Evolutionary conservation across 345 rosid genomes (phyloP).

Genomic region (Cardamine chenopodiifolia): DNA sequence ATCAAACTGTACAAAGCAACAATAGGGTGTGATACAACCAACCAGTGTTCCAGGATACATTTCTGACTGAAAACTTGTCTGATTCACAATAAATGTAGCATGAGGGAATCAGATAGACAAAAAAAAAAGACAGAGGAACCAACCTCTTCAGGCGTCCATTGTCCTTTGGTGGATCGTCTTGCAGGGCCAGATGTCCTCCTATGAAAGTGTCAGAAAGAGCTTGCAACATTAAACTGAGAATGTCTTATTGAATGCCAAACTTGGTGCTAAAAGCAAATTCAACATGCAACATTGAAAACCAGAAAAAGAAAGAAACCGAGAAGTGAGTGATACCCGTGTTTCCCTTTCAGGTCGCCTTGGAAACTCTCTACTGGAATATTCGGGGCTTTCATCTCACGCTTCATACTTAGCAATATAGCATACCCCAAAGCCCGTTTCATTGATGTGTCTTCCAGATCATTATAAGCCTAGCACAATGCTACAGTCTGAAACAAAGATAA

Average conservation of each 20-base stretch:
- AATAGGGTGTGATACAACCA: conserved; percentile 8
- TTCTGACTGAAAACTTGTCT: neutral
- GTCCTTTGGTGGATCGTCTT: conserved; percentile 48
- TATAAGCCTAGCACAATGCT: conserved; percentile 34
- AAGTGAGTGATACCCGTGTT: conserved; percentile 66
- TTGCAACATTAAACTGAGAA: conserved; percentile 30
- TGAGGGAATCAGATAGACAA: conserved; percentile 4
- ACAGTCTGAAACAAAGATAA: conserved; percentile 13
- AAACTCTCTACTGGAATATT: conserved; percentile 55
- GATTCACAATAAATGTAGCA: conserved; percentile 11
- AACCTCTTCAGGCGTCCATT: conserved; percentile 46
- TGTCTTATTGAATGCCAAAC: conserved; percentile 22
- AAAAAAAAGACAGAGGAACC: neutral
- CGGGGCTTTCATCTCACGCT: conserved; percentile 62
- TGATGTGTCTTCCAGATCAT: conserved; percentile 52
- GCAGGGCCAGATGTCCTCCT: conserved; percentile 50
- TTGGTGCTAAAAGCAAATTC: conserved; percentile 12
- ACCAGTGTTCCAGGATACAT: conserved; percentile 5
- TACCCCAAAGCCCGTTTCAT: conserved; percentile 54
- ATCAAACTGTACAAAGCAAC: conserved; percentile 24
- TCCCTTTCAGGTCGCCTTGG: conserved; percentile 56
- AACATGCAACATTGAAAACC: conserved; percentile 1
- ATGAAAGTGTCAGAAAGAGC: conserved; percentile 26
- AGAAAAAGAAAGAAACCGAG: conserved; percentile 14
- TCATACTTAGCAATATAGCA: conserved; percentile 60